Conservation (phyloP, 352 stramenopile genomes). For the Globisporangium sylvaticum region DNA sequence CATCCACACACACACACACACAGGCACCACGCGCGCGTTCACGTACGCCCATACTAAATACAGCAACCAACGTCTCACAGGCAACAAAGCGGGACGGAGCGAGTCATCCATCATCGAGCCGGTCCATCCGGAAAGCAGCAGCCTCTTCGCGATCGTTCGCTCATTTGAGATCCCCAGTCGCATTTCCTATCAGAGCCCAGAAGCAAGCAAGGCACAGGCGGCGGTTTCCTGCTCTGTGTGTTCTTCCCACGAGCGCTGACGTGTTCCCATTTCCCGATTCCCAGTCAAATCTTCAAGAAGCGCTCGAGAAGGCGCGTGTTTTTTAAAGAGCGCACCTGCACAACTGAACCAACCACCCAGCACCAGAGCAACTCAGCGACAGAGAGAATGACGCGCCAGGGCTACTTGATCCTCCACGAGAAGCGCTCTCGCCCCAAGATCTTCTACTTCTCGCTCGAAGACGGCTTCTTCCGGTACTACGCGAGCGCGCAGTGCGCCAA, state of each 20-base stretch:
- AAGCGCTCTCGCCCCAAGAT: slow-evolving; percentile 49
- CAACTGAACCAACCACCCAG: neutral
- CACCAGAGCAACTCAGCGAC: neutral
- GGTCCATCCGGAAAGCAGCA: neutral
- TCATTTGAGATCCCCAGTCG: neutral
- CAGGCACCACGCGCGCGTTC: neutral
- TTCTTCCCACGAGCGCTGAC: neutral
- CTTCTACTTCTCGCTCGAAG: slow-evolving; percentile 76
- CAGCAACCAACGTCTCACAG: neutral
- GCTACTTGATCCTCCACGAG: slow-evolving; percentile 74
- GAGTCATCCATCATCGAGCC: neutral
- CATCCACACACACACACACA: neutral
- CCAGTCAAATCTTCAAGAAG: neutral
- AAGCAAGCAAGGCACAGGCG: neutral
- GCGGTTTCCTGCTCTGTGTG: neutral
- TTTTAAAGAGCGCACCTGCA: neutral
- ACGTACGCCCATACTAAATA: neutral
- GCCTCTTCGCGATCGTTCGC: neutral
- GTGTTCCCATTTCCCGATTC: neutral
- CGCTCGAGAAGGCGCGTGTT: neutral
- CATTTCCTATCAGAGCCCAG: neutral
- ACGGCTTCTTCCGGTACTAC: slow-evolving; percentile 79
- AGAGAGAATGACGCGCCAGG: slow-evolving; percentile 57
- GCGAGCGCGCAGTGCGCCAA: slow-evolving; percentile 28
- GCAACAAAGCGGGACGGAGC: neutral